Base-by-base conservation (phyloP, 202 grass and related monocot genomes). In the Setaria italica region DNA sequence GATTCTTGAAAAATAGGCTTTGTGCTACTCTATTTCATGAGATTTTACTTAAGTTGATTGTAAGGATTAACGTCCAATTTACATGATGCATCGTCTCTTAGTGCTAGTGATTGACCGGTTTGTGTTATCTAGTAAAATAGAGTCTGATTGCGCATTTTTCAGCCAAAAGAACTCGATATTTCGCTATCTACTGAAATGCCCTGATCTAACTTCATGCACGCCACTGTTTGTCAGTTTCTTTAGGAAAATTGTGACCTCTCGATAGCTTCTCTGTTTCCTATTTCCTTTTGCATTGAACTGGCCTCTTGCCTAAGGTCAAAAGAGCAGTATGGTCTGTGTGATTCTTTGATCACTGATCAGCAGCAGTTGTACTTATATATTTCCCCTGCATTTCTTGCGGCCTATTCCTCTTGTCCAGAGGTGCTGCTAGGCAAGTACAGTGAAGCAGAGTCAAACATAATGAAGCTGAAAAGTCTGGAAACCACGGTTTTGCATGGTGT, bases 401-500 rank as follows among this genome's bases (percentile, higher is more conserved):
- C 2, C 4, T 42, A 25, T 29, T 73, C 20, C 12, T 70, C 41
- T 70, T 68, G 33, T 16, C 19, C 25, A 90, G 90, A 41, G 71
- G 17, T 2, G 3, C 69, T 87, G n/a, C 74, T 9, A 12, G 3
- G 1, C 20, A 87, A 92, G 65, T 92, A 92, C 72, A 87, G 84
- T 34, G 1, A 66, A 30, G 90, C 75, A 1, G 63, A 42, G 51
- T 90, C 87, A 69, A 90, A 90, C 70, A 54, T 89, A 74, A 32
- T 9, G n/a, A 72, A 72, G 51, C 82, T 92, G 32, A 68, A 81
- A 81, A 56, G 32, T 51, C 13, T 89, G 88, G 85, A 85, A 0
- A 49, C 83, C 69, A 90, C 29, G 0, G 60, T 90, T 35, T 84
- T 95, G 82, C 86, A 95, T 74, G 83, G 65, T 1, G 37, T 92